phyloP scores from a whole-genome alignment of 805 yeast genomes.

The Saccharomyces paradoxus region DNA sequence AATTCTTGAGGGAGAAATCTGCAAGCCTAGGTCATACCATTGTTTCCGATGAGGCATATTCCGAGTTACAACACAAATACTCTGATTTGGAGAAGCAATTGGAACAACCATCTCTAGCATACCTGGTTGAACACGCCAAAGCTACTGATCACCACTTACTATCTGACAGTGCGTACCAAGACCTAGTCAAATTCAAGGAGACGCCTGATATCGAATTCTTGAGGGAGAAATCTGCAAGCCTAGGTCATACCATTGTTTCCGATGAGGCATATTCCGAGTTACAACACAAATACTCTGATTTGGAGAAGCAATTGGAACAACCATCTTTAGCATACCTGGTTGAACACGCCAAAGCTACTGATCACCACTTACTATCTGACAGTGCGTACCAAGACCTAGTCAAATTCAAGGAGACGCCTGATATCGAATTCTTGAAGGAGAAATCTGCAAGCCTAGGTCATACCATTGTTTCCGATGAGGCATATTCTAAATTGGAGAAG shows the following conservation, averaged over 20 bases:
- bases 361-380: background rate
- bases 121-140: conserved; percentile 6
- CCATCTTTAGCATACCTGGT: background rate
- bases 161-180: background rate
- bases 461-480: background rate
- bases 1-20: background rate
- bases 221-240: background rate
- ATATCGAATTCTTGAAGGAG: conserved; percentile 1
- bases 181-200: background rate
- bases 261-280: background rate
- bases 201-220: background rate
- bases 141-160: background rate
- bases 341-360: background rate
- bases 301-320: background rate
- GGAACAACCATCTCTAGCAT: conserved; percentile 3
- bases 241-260: background rate
- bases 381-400: background rate
- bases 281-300: background rate
- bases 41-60: too few relatives aligned
- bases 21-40: background rate
- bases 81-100: background rate
- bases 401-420: background rate
- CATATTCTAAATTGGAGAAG: conserved; percentile 2
- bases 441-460: background rate
- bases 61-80: too few relatives aligned